These are phyloP conservation scores for Torulaspora microellipsoides DNA, from an alignment of 805 yeast species.

Conservation along the genomic window DNA sequence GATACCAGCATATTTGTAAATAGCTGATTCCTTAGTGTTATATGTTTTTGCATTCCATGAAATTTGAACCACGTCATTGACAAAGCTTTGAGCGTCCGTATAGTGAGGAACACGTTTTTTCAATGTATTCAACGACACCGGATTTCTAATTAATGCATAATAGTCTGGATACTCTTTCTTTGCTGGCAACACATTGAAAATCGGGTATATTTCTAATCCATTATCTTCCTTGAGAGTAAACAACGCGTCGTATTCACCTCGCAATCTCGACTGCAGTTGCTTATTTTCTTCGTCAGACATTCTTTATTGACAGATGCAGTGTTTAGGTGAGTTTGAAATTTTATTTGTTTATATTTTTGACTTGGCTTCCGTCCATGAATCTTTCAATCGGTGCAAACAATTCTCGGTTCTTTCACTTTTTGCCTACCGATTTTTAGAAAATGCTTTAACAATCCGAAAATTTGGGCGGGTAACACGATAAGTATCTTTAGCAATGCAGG, in stretches of 20 bases:
- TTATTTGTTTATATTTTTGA: background rate
- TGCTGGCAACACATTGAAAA: slow-evolving; percentile 50
- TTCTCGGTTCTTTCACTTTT: no score
- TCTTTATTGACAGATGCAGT: background rate
- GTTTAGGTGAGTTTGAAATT: background rate
- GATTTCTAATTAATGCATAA: slow-evolving; percentile 69
- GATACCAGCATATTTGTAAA: slow-evolving; percentile 62
- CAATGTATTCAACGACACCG: slow-evolving; percentile 76
- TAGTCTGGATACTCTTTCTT: slow-evolving; percentile 68
- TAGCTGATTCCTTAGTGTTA: slow-evolving; percentile 64
- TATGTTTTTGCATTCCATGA: slow-evolving; percentile 87
- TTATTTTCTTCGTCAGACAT: slow-evolving; percentile 7
- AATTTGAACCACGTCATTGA: slow-evolving; percentile 75
- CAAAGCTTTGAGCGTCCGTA: slow-evolving; percentile 58
- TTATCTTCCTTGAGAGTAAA: slow-evolving; percentile 27
- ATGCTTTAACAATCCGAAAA: no score
- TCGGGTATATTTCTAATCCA: slow-evolving; percentile 29
- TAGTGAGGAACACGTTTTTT: slow-evolving; percentile 58
- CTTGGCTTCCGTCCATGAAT: background rate
- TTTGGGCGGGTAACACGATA: no score
- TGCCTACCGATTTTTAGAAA: no score
- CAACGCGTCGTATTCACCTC: slow-evolving; percentile 23
- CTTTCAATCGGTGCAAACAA: no score
- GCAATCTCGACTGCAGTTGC: slow-evolving; percentile 8
- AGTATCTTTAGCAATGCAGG: no score